Percentiles rank a stretch among this genome's conserved stretches.
phyloP scores from a whole-genome alignment of 345 rosid genomes.

The Salix caprea region DNA sequence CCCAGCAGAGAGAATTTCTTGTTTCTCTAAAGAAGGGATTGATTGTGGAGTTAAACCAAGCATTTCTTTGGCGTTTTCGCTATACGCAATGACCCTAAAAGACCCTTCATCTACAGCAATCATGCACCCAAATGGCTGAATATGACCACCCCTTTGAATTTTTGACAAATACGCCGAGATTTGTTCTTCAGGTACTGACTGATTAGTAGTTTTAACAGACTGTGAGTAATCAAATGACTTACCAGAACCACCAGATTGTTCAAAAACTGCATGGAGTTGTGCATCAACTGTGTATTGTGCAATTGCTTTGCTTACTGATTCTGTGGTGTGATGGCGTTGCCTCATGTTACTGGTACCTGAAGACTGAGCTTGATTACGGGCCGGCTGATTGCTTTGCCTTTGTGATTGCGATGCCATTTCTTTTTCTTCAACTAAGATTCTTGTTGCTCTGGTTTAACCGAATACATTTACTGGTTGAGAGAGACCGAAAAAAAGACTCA shows the following conservation, averaged over 20 bases:
- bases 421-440: neutral
- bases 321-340: conserved; percentile 34
- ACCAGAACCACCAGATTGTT: conserved; percentile 82
- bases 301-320: conserved; percentile 75
- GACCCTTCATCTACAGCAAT: conserved; percentile 71
- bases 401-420: conserved; percentile 39
- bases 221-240: conserved; percentile 84
- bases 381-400: conserved; percentile 13
- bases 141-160: conserved; percentile 88
- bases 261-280: conserved; percentile 87
- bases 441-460: neutral
- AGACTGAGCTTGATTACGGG: conserved; percentile 25
- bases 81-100: conserved; percentile 65
- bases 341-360: conserved; percentile 44
- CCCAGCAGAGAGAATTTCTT: conserved; percentile 57
- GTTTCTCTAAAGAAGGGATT: conserved; percentile 72
- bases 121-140: conserved; percentile 93
- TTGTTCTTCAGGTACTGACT: conserved; percentile 73
- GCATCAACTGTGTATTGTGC: conserved; percentile 95
- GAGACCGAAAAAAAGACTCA: neutral
- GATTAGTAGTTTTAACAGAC: conserved; percentile 53
- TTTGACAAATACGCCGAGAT: conserved; percentile 75
- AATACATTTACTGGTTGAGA: neutral
- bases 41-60: conserved; percentile 77
- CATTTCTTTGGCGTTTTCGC: conserved; percentile 88